These are phyloP conservation scores for Mortierella sp. DNA, from an alignment of 371 early-diverging fungal species.

Conservation along the genomic window DNA sequence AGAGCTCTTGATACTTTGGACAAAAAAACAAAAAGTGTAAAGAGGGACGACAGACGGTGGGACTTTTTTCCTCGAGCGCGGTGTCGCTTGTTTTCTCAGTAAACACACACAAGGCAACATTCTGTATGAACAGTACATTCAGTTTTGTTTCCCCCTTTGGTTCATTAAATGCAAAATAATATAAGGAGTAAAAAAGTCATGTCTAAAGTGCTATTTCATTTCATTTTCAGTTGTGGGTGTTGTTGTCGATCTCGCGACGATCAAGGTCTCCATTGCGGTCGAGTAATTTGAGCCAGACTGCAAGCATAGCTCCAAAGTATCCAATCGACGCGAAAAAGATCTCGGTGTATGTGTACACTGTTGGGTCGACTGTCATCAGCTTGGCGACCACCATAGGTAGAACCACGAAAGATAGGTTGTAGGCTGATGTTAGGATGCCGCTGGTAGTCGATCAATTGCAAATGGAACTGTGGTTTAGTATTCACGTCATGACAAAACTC, in stretches of 20 bases:
- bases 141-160: no score
- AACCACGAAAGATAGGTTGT: slow-evolving; percentile 60
- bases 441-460: neutral
- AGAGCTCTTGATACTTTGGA: no score
- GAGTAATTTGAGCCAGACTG: slow-evolving; percentile 26
- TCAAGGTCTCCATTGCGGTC: slow-evolving; percentile 28
- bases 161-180: neutral
- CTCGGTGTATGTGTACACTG: slow-evolving; percentile 31
- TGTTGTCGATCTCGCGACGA: slow-evolving; percentile 24
- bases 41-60: no score
- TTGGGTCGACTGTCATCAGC: slow-evolving; percentile 42
- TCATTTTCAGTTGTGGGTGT: neutral
- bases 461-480: neutral
- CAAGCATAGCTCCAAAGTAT: slow-evolving; percentile 17
- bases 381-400: slow-evolving; percentile 64
- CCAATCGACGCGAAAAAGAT: slow-evolving; percentile 26
- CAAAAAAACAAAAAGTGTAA: no score
- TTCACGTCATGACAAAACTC: neutral
- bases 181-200: neutral
- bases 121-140: no score
- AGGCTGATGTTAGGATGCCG: slow-evolving; percentile 36
- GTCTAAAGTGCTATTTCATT: neutral
- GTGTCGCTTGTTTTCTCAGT: no score
- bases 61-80: no score
- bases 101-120: no score